Evolutionary conservation across 225 moss, liverwort and hornwort species (phyloP), one percentile per base, ranked within the genome.

Genomic region (Takakia lepidozioides): DNA sequence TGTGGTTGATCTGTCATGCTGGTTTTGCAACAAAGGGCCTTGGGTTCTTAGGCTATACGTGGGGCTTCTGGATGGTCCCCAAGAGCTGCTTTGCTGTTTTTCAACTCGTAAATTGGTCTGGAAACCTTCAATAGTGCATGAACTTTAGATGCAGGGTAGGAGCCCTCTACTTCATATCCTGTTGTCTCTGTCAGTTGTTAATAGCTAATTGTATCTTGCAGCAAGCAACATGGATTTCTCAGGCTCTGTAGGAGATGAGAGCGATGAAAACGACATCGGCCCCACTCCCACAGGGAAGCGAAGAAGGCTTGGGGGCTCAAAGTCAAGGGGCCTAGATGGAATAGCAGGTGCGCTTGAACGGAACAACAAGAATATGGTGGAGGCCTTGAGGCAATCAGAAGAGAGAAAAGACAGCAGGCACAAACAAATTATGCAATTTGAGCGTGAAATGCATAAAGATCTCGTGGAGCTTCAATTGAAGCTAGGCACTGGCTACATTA

Each of bases 171-270:
- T n/a, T n/a, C n/a, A n/a, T n/a, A n/a, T n/a, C n/a, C n/a, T n/a
- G n/a, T n/a, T n/a, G n/a, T n/a, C n/a, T n/a, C n/a, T n/a, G n/a
- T n/a, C n/a, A n/a, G n/a, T n/a, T n/a, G n/a, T n/a, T n/a, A n/a
- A n/a, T n/a, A n/a, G n/a, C n/a, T n/a, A n/a, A n/a, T 37, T 69
- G 55, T 69, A 49, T 48, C 66, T 56, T 46, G 50, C 73, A 59
- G 83, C 86, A 43, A 75, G 67, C 74, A 86, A 86, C 57, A 67
- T 92, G 76, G 87, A 87, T 54, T 82, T 87, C 51, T 92, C 84
- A 19, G 87, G 87, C 23, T 87, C 87, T 14, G 53, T 42, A 28
- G 82, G 80, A 52, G 92, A 76, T 38, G 92, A 88, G 46, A 85
- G 82, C 35, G 92, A 93, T 52, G 92, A 77, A 48, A 77, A 92